Conservation (phyloP, 768 basidiomycete species). For the Suillus ampliporus region DNA sequence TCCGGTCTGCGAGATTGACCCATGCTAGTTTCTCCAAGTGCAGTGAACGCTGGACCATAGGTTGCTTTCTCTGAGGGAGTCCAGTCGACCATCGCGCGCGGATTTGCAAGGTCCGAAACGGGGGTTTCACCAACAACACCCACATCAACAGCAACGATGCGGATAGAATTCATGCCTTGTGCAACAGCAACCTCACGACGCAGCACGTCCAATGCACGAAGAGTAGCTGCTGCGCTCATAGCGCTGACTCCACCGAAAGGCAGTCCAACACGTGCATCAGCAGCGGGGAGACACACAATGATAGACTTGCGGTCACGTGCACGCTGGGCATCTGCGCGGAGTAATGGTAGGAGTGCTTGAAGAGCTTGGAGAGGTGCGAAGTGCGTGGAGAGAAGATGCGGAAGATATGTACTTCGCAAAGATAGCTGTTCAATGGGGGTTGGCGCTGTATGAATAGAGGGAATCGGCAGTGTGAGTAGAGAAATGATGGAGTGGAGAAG, state of each 20-base stretch:
- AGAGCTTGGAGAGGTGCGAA: constrained; percentile 78
- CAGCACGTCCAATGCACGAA: constrained; percentile 74
- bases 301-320: constrained; percentile 52
- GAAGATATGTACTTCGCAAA: constrained; percentile 64
- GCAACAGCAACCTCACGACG: constrained; percentile 75
- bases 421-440: constrained; percentile 77
- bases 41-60: constrained; percentile 72
- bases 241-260: constrained; percentile 68
- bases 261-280: constrained; percentile 74
- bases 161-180: constrained; percentile 57
- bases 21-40: constrained; percentile 47
- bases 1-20: constrained; percentile 53
- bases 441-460: constrained; percentile 42
- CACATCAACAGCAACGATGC: constrained; percentile 76
- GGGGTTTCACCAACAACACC: constrained; percentile 52
- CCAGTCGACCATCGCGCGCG: constrained; percentile 70
- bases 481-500: constrained; percentile 83
- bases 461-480: constrained; percentile 61
- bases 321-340: constrained; percentile 69
- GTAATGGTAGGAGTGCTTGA: constrained; percentile 76
- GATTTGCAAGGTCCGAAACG: constrained; percentile 36
- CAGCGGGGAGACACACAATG: constrained; percentile 76
- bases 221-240: constrained; percentile 77
- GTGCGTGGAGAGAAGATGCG: constrained; percentile 77
- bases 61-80: constrained; percentile 73